phyloP scores from a whole-genome alignment of 2,329 filamentous ascomycete genomes.

The Penicillium sp. region DNA sequence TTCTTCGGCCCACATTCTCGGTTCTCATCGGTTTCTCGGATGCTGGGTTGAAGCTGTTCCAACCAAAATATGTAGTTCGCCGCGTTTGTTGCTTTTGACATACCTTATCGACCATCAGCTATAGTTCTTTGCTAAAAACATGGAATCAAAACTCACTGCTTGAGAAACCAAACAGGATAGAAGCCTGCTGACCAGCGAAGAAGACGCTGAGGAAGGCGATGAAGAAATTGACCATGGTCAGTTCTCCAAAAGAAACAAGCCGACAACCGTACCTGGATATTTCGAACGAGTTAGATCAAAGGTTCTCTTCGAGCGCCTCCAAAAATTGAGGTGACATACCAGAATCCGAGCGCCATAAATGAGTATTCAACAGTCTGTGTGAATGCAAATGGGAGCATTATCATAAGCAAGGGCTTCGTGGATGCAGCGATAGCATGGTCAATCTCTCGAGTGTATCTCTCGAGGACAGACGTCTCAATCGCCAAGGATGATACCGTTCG shows the following conservation, averaged over 20 bases:
- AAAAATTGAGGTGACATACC: conserved; percentile 11
- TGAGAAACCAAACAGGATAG: conserved; percentile 32
- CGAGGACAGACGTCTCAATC: conserved; percentile 43
- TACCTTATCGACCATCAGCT: background rate
- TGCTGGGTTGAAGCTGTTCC: conserved; percentile 48
- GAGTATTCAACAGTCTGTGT: conserved; percentile 31
- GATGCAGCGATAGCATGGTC: conserved; percentile 26
- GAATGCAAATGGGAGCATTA: conserved; percentile 31
- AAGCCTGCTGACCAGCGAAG: conserved; percentile 35
- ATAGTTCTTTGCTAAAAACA: background rate
- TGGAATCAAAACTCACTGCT: conserved; percentile 37
- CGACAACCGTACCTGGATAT: conserved; percentile 58
- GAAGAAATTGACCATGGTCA: conserved; percentile 39
- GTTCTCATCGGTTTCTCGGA: conserved; percentile 49
- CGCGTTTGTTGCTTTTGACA: conserved; percentile 51
- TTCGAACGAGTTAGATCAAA: conserved; percentile 8
- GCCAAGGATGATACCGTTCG: conserved; percentile 51
- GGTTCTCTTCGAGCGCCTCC: conserved; percentile 10
- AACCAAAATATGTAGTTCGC: conserved; percentile 51
- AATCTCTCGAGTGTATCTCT: conserved; percentile 23
- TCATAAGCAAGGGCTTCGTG: conserved; percentile 20
- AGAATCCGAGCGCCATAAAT: conserved; percentile 32
- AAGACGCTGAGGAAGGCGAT: conserved; percentile 47
- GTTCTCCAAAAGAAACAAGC: conserved; percentile 55
- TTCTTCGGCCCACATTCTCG: conserved; percentile 17